Base-by-base conservation (phyloP, 2,329 filamentous ascomycete genomes). In the Sclerotinia borealis region DNA sequence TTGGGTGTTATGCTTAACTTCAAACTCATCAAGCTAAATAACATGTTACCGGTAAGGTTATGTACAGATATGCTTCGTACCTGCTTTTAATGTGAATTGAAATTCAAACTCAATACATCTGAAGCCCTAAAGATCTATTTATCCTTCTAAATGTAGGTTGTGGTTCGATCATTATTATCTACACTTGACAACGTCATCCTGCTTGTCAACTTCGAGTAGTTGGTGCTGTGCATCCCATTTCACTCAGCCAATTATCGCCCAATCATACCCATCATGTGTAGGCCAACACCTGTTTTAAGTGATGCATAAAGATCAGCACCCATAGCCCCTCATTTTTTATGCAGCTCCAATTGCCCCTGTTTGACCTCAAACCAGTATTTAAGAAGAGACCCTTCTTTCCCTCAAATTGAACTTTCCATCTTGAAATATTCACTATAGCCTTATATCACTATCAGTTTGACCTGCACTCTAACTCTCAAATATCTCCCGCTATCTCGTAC, bases 301-400 rank as follows among this genome's bases (percentile, higher is more conserved):
- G 55, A 43, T 47, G 13, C 27, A 45, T 34, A 58, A 45, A 45
- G 27, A 58, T 34, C 27, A 47, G 25, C 29, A 25, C 34, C 6
- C 8, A 47, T n/a, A 59, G 43, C 55, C 55, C 55, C 55, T 47
- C 55, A 49, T 49, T 58, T 39, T 17, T 48, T 27, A 59, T 59
- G 43, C 55, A 45, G 11, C 29, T 56, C 43, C 55, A 48, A 11
- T 41, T 37, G 39, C 41, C 41, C 55, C 55, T 59, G 43, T 27
- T 36, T 59, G 41, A 49, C 25, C 31, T 27, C 31, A 59, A n/a
- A 19, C 66, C 54, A 56, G 31, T 7, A 45, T 27, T 56, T 56
- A 45, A 31, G 27, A 56, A 22, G 19, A n/a, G 13, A 1, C 25
- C 22, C 41, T 29, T 19, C 48, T 31, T 9, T 34, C 13, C 39